Conservation (phyloP, 306 rosid species). For the Sesbania bispinosa region DNA sequence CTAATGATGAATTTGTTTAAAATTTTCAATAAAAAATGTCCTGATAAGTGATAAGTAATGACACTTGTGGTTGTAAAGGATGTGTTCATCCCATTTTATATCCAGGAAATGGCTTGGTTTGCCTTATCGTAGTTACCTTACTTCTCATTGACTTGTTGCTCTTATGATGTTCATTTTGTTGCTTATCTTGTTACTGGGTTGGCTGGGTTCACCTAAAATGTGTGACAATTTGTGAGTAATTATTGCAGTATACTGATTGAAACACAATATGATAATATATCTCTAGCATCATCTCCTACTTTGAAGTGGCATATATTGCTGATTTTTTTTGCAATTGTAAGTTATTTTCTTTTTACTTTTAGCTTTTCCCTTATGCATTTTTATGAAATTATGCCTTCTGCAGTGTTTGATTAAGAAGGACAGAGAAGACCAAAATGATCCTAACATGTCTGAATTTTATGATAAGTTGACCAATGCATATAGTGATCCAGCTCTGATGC, state of each 20-base stretch:
- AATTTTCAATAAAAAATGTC: no score
- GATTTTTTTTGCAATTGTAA: background rate
- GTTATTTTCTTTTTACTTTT: background rate
- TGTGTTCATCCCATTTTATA: no score
- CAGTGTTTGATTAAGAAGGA: slow-evolving; percentile 81
- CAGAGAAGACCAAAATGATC: slow-evolving; percentile 48
- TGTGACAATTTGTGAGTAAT: background rate
- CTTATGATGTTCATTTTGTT: background rate
- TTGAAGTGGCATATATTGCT: background rate
- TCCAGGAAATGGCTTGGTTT: background rate
- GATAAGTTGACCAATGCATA: slow-evolving; percentile 53
- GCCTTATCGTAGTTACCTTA: background rate
- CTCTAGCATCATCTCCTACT: background rate
- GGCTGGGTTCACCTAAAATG: background rate
- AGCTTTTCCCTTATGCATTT: background rate
- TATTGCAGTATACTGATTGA: background rate
- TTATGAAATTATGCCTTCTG: slow-evolving; percentile 25
- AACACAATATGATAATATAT: background rate
- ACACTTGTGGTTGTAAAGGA: no score
- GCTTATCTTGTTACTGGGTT: no score
- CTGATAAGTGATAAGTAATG: no score
- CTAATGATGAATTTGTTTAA: no score
- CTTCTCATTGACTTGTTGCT: no score
- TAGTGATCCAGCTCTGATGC: slow-evolving; percentile 59
- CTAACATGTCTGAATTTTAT: slow-evolving; percentile 48